These are phyloP conservation scores for Sicyos edulis DNA, from an alignment of 306 rosid species.

Conservation along the genomic window DNA sequence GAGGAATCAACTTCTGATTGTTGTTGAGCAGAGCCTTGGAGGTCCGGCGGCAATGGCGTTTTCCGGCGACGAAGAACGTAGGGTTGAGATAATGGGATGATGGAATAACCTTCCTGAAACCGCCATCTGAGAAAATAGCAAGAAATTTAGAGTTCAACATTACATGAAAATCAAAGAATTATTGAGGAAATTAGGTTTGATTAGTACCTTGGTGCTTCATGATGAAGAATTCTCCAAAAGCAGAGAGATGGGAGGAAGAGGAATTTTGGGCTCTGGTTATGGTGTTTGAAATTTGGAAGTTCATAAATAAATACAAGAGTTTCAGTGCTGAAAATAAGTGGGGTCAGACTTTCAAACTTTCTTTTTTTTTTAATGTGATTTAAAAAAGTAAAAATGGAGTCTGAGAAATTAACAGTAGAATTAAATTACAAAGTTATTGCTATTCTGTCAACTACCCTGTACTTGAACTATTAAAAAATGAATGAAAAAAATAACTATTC, in stretches of 20 bases:
- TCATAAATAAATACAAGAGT: neutral
- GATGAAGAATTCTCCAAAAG: neutral
- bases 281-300: neutral
- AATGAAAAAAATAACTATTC: too few relatives aligned
- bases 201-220: too few relatives aligned
- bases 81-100: conserved; percentile 36
- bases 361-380: too few relatives aligned
- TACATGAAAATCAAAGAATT: neutral
- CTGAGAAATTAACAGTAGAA: neutral
- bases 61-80: conserved; percentile 37
- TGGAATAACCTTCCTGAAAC: conserved; percentile 25
- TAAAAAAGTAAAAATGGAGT: neutral
- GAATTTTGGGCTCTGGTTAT: neutral
- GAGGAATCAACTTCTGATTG: conserved; percentile 33
- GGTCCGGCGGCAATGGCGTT: conserved; percentile 13
- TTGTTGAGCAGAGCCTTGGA: conserved; percentile 13
- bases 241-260: conserved; percentile 4
- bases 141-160: neutral
- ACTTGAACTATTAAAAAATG: too few relatives aligned
- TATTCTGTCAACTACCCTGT: too few relatives aligned
- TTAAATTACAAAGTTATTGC: too few relatives aligned
- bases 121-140: conserved; percentile 30
- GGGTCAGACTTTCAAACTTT: neutral
- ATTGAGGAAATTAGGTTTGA: too few relatives aligned
- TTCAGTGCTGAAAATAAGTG: conserved; percentile 10